Conservation (phyloP, 2,329 filamentous ascomycete genomes). For the Lanzia echinophila region DNA sequence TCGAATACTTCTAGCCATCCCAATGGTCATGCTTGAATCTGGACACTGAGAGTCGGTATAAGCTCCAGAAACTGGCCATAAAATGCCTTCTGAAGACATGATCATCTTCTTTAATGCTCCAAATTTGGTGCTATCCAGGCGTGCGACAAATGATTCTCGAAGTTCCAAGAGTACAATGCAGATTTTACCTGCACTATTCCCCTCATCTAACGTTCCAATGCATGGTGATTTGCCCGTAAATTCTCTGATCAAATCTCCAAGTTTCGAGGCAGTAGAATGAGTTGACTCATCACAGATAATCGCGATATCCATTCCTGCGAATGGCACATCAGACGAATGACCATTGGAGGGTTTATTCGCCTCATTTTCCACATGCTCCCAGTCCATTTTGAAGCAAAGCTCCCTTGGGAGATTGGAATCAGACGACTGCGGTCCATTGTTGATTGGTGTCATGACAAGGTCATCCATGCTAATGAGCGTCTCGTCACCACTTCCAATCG, state of each 20-base stretch:
- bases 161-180: constrained; percentile 45
- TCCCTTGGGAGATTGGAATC: constrained; percentile 27
- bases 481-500: constrained; percentile 24
- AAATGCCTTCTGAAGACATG: constrained; percentile 32
- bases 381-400: constrained; percentile 42
- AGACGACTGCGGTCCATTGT: constrained; percentile 29
- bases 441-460: constrained; percentile 37
- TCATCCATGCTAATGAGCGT: constrained; percentile 33
- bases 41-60: constrained; percentile 30
- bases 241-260: constrained; percentile 31
- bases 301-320: constrained; percentile 29
- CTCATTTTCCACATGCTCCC: constrained; percentile 31
- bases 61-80: constrained; percentile 44
- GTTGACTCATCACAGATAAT: constrained; percentile 34
- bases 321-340: no score
- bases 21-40: constrained; percentile 22
- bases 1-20: constrained; percentile 26
- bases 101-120: constrained; percentile 36
- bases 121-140: constrained; percentile 37
- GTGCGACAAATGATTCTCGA: constrained; percentile 31
- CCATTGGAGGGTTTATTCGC: neutral
- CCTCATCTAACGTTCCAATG: constrained; percentile 27
- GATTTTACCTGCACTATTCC: constrained; percentile 27
- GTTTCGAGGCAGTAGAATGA: constrained; percentile 29
- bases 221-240: constrained; percentile 31